These are phyloP conservation scores for Actinomortierella ambigua DNA, from an alignment of 371 early-diverging fungal genomes.

Conservation along the genomic window DNA sequence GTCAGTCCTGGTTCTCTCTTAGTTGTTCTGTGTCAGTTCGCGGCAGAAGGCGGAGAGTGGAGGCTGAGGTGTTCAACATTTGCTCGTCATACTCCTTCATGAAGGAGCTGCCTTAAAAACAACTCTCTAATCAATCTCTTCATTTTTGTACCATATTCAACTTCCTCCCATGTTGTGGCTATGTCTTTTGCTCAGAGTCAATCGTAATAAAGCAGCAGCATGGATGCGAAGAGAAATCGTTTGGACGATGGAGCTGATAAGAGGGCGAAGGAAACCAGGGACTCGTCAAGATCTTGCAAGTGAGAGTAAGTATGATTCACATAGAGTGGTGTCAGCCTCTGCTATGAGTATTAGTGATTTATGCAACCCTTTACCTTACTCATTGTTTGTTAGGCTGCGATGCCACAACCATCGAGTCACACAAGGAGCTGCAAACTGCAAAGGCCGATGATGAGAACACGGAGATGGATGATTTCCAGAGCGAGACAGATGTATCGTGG, in stretches of 20 bases:
- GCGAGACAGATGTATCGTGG: neutral
- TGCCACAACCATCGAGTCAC: neutral
- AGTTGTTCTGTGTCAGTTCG: too few species aligned
- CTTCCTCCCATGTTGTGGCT: too few species aligned
- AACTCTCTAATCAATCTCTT: too few species aligned
- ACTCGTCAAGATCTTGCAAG: neutral
- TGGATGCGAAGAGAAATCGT: too few species aligned
- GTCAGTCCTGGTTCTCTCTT: too few species aligned
- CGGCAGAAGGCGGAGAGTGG: too few species aligned
- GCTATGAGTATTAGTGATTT: neutral
- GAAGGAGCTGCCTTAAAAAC: too few species aligned
- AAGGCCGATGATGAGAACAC: neutral
- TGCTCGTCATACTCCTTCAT: too few species aligned
- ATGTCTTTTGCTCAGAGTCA: too few species aligned
- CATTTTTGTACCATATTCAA: too few species aligned
- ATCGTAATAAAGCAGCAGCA: too few species aligned
- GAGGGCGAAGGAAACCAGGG: neutral
- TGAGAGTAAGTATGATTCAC: neutral
- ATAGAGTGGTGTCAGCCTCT: neutral
- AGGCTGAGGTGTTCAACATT: too few species aligned
- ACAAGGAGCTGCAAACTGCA: neutral
- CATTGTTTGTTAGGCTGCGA: neutral
- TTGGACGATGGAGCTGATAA: neutral
- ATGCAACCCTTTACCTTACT: neutral
- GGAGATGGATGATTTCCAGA: neutral